These are phyloP conservation scores for Coprinopsis marcescibilis DNA, from an alignment of 768 basidiomycete genomes.

Conservation along the genomic window DNA sequence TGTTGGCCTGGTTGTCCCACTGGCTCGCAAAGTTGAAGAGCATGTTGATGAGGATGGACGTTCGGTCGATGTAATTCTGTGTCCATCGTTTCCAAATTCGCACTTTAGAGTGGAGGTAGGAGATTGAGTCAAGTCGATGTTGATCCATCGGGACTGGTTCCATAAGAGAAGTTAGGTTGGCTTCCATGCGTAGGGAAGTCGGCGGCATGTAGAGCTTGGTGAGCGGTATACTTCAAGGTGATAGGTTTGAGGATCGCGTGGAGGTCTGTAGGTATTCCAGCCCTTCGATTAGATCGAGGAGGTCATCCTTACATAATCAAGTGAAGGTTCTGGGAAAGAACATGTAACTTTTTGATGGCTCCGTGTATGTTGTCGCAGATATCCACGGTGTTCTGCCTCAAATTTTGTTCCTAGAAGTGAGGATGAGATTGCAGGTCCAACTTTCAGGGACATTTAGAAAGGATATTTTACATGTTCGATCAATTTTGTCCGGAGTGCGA, in stretches of 20 bases:
- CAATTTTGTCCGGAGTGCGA: slow-evolving; percentile 2
- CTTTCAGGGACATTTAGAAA: too few relatives aligned
- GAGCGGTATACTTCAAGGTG: too few relatives aligned
- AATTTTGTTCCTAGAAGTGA: slow-evolving; percentile 4
- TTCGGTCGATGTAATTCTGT: slow-evolving; percentile 16
- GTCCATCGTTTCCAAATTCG: slow-evolving; percentile 13
- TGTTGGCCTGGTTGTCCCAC: slow-evolving; percentile 16
- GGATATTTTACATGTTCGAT: slow-evolving; percentile 11
- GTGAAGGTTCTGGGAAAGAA: slow-evolving; percentile 10
- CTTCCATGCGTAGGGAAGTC: too few relatives aligned
- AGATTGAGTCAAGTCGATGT: slow-evolving; percentile 12
- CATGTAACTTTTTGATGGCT: slow-evolving; percentile 10
- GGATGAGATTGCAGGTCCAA: background rate
- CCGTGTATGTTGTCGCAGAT: background rate
- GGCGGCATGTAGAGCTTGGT: too few relatives aligned
- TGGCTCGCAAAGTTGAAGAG: slow-evolving; percentile 18
- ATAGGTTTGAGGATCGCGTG: background rate
- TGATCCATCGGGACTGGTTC: too few relatives aligned
- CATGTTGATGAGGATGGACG: slow-evolving; percentile 17
- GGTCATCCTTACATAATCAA: slow-evolving; percentile 10
- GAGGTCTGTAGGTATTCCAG: slow-evolving; percentile 12
- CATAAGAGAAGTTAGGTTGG: too few relatives aligned
- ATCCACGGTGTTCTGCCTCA: background rate
- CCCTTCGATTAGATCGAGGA: slow-evolving; percentile 10
- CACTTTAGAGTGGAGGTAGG: slow-evolving; percentile 11